phyloP scores from a whole-genome alignment of 805 yeast species.

The Yamadazyma insecticola region DNA sequence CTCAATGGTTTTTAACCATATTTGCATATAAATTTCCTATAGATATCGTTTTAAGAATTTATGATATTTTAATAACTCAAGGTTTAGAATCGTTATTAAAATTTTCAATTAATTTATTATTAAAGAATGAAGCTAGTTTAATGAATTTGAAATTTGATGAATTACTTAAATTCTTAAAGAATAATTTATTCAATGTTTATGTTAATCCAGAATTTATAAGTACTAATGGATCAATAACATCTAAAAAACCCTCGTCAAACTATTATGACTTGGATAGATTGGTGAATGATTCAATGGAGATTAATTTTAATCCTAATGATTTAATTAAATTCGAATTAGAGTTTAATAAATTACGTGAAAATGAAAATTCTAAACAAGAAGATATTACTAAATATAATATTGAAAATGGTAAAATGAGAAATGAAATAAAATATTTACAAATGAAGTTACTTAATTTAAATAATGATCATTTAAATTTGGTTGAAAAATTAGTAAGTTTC shows the following conservation, averaged over 20 bases:
- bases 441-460: slow-evolving; percentile 63
- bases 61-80: slow-evolving; percentile 84
- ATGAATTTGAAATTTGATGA: slow-evolving; percentile 68
- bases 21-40: slow-evolving; percentile 94
- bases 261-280: slow-evolving; percentile 67
- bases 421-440: slow-evolving; percentile 71
- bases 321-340: slow-evolving; percentile 70
- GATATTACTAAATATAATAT: slow-evolving; percentile 57
- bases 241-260: slow-evolving; percentile 1
- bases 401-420: slow-evolving; percentile 67
- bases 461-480: slow-evolving; percentile 79
- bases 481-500: slow-evolving; percentile 80
- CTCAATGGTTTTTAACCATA: slow-evolving; percentile 95
- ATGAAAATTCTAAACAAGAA: slow-evolving; percentile 60
- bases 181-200: slow-evolving; percentile 70
- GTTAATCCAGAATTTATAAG: slow-evolving; percentile 28
- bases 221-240: background rate
- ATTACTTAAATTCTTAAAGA: slow-evolving; percentile 72
- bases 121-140: slow-evolving; percentile 58
- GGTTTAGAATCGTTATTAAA: slow-evolving; percentile 84
- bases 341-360: slow-evolving; percentile 63
- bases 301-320: slow-evolving; percentile 68
- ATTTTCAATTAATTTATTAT: slow-evolving; percentile 78
- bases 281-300: slow-evolving; percentile 72
- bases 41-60: slow-evolving; percentile 80